Conservation (phyloP, 1,284 basidiomycete genomes). For the Pascua sp. region DNA sequence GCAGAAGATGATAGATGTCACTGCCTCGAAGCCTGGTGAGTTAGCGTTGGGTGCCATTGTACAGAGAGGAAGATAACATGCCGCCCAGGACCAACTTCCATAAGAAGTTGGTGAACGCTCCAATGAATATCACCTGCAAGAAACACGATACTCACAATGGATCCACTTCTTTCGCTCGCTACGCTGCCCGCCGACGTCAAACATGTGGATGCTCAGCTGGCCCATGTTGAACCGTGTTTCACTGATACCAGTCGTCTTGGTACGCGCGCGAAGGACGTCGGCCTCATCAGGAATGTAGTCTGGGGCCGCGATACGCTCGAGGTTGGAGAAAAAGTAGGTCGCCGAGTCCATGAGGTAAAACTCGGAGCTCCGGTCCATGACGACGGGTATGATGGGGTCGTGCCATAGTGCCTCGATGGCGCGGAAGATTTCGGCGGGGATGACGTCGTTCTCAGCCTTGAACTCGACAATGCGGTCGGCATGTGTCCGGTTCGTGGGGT, state of each 20-base stretch:
- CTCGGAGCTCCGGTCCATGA: constrained; percentile 82
- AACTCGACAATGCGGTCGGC: constrained; percentile 54
- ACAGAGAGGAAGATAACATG: not conserved
- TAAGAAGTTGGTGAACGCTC: not conserved
- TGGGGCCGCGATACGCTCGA: constrained; percentile 71
- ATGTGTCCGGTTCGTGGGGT: constrained; percentile 68
- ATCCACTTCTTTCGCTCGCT: constrained; percentile 96
- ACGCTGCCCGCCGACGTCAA: constrained; percentile 88
- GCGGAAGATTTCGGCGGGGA: constrained; percentile 60
- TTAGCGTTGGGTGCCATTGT: not conserved
- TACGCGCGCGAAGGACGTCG: constrained; percentile 82
- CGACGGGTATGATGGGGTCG: constrained; percentile 78
- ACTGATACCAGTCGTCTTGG: constrained; percentile 88
- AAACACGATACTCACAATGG: constrained; percentile 58
- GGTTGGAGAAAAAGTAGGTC: constrained; percentile 84
- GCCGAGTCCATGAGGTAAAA: constrained; percentile 98
- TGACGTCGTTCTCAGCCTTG: constrained; percentile 48
- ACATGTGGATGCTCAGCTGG: constrained; percentile 63
- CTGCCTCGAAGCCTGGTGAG: constrained; percentile 68
- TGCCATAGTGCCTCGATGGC: constrained; percentile 83
- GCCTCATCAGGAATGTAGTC: constrained; percentile 83
- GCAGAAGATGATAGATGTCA: constrained; percentile 93
- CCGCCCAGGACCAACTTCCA: not conserved
- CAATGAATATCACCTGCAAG: not conserved
- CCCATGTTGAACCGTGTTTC: constrained; percentile 68